Evolutionary conservation across 2,329 filamentous ascomycete genomes (phyloP), one percentile per base, ranked within the genome.

Genomic region (Claviceps lovelessii): DNA sequence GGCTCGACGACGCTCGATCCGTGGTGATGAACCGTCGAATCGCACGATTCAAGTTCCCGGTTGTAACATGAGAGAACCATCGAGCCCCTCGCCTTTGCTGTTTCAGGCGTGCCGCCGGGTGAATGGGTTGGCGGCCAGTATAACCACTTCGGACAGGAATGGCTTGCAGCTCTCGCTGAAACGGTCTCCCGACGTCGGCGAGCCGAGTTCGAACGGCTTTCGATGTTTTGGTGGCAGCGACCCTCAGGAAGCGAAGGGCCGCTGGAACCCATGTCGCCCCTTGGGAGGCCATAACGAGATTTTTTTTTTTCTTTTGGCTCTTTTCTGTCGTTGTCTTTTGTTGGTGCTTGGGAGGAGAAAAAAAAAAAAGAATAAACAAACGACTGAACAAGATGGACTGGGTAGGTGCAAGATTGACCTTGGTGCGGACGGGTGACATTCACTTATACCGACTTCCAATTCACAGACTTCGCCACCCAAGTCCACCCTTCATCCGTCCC

Each of bases 231-330:
- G 69, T 68, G 64, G 76, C 69, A 65, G 78, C 75, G 61, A 71
- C 72, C 64, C 76, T 75, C 62, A 80, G 70, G 61, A 77, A 68
- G 66, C 76, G 76, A 66, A 80, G 68, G 70, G 76, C 75, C 65
- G 73, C 71, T 56, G 77, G 76, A 63, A 74, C 78, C 78, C 74
- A 79, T 67, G 80, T 71, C 69, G 76, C 77, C 72, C 76, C 76
- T 65, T 69, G 67, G 65, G 76, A 74, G 70, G 73, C 73, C 79
- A 82, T 82, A 60, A 60, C 75, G 67, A 47, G 2, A 23, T 23
- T 23, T 23, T 23, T 23, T 23, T 23, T 23, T 13, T 3, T 53
- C 39, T 23, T 45, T 47, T 11, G 28, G 29, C 29, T 29, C 51
- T 39, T 39, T 3, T 39, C 29, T 17, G 15, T 13, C 29, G 23